phyloP scores from a whole-genome alignment of 768 basidiomycete genomes.

The Cantharellus anzutake region DNA sequence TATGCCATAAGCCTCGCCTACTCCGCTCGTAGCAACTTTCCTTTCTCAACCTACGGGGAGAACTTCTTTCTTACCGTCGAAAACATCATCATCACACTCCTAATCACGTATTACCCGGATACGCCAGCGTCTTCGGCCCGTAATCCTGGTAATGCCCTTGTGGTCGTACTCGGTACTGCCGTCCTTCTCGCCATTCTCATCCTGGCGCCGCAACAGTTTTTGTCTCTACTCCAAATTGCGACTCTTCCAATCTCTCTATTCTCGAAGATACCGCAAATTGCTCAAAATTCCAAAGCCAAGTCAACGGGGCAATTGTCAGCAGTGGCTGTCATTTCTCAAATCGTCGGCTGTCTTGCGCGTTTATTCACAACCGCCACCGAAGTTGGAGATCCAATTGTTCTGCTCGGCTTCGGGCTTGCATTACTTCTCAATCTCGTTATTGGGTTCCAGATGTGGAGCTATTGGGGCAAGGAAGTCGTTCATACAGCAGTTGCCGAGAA shows the following conservation, averaged over 20 bases:
- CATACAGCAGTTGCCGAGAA: neutral
- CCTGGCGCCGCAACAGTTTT: conserved; percentile 22
- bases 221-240: conserved; percentile 58
- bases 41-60: conserved; percentile 96
- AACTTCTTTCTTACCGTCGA: conserved; percentile 86
- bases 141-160: conserved; percentile 16
- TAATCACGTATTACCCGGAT: conserved; percentile 46
- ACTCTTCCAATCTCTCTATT: conserved; percentile 84
- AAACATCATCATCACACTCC: conserved; percentile 71
- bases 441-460: conserved; percentile 68
- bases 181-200: conserved; percentile 18
- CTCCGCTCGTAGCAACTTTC: conserved; percentile 66
- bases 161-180: conserved; percentile 18
- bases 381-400: conserved; percentile 62
- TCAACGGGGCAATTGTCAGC: conserved; percentile 90
- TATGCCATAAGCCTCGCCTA: conserved; percentile 85
- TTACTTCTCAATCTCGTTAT: conserved; percentile 69
- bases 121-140: conserved; percentile 17
- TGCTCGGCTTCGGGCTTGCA: conserved; percentile 70
- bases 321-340: conserved; percentile 76
- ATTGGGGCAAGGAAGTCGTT: conserved; percentile 36
- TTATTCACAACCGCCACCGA: conserved; percentile 88
- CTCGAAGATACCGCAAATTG: conserved; percentile 89
- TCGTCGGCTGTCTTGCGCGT: conserved; percentile 76
- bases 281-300: conserved; percentile 48